Conservation (phyloP, 345 rosid genomes). For the Arabis alpina region DNA sequence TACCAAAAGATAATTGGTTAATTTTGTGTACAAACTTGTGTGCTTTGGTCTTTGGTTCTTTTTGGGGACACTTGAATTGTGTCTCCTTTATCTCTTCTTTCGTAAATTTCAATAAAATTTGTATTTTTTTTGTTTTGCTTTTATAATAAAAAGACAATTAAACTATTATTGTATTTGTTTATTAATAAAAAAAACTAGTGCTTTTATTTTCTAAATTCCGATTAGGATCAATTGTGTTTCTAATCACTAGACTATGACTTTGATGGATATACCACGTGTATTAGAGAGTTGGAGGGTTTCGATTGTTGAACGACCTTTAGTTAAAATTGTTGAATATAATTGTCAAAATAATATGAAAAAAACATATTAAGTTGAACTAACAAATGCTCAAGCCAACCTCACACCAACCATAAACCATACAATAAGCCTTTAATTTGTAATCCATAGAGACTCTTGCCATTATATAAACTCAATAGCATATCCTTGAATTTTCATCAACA, state of each 20-base stretch:
- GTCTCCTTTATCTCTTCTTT: constrained; percentile 30
- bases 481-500: constrained; percentile 13
- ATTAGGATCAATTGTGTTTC: no score
- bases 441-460: constrained; percentile 1
- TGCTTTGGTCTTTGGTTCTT: constrained; percentile 17
- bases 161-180: background rate
- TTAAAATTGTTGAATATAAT: background rate
- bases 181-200: no score
- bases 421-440: background rate
- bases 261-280: constrained; percentile 2
- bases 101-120: constrained; percentile 13
- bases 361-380: constrained; percentile 34
- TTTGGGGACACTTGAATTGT: constrained; percentile 33
- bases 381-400: constrained; percentile 27
- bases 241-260: no score
- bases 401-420: constrained; percentile 13
- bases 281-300: background rate
- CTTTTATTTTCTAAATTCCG: no score
- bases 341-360: constrained; percentile 15
- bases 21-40: constrained; percentile 28
- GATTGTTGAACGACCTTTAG: constrained; percentile 31
- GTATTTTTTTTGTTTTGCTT: background rate
- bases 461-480: constrained; percentile 36
- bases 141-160: background rate
- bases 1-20: constrained; percentile 42